Percentiles rank a stretch among this genome's conserved stretches.
Evolutionary conservation across 164 flowering plant genomes (phyloP).

Genomic region (Aristolochia fimbriata): DNA sequence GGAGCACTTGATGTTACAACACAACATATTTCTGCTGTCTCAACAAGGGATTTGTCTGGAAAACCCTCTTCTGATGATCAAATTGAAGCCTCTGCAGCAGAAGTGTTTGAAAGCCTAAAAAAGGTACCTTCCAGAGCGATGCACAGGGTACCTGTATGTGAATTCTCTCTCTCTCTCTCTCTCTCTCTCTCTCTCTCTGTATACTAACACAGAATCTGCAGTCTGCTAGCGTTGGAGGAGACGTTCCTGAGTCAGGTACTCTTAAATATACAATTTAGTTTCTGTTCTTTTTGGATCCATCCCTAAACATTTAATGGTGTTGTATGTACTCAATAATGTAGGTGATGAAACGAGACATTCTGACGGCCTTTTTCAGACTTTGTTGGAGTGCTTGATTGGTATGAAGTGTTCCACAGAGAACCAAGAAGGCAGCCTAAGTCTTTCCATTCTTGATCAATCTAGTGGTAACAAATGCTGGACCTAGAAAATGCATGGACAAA

Average conservation of each 20-base stretch:
- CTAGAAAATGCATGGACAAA: too few species aligned
- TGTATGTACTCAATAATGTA: not conserved
- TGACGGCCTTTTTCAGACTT: constrained; percentile 39
- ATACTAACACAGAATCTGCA: too few species aligned
- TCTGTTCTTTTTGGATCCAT: not conserved
- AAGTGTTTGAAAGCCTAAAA: too few species aligned
- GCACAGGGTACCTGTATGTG: too few species aligned
- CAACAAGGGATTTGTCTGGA: not conserved
- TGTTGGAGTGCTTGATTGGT: constrained; percentile 52
- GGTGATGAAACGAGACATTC: constrained; percentile 7
- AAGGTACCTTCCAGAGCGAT: too few species aligned
- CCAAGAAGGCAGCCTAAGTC: constrained; percentile 25
- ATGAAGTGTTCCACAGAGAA: constrained; percentile 38
- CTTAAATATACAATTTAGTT: not conserved
- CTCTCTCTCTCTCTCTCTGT: too few species aligned
- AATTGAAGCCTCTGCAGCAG: not conserved
- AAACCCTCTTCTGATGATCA: not conserved
- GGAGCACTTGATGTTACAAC: not conserved
- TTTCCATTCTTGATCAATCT: constrained; percentile 51
- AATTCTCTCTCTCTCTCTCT: too few species aligned
- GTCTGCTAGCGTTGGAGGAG: too few species aligned
- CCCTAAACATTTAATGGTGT: not conserved
- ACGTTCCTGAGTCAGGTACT: not conserved
- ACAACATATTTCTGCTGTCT: not conserved
- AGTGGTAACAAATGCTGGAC: constrained; percentile 36